phyloP scores from a whole-genome alignment of 2,329 filamentous ascomycete genomes.

The Exophiala oligosperma region DNA sequence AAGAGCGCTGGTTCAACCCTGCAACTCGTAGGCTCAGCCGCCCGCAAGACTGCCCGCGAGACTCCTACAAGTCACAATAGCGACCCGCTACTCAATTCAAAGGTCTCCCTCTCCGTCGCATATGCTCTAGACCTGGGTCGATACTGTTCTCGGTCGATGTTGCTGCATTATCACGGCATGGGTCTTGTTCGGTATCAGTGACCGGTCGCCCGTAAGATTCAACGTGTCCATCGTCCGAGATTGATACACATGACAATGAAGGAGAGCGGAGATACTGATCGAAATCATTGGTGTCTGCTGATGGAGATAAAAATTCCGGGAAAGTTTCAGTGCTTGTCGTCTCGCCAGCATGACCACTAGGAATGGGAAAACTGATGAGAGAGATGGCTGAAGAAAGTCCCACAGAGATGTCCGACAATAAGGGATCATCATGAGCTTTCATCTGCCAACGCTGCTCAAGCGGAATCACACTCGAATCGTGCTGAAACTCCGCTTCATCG shows the following conservation, averaged over 20 bases:
- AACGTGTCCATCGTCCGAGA: not conserved
- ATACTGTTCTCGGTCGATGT: too few relatives aligned
- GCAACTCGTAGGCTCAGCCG: too few relatives aligned
- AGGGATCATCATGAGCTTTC: not conserved
- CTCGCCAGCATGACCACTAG: not conserved
- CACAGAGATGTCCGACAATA: not conserved
- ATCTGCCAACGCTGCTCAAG: too few relatives aligned
- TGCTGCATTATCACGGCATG: too few relatives aligned
- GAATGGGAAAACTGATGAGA: not conserved
- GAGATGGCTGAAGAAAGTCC: not conserved
- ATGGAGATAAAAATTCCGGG: not conserved
- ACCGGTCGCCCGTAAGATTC: not conserved
- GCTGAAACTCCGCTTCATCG: too few relatives aligned
- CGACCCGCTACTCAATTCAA: too few relatives aligned
- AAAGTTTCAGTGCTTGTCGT: conserved; percentile 2
- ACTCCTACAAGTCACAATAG: too few relatives aligned
- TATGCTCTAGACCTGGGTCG: too few relatives aligned
- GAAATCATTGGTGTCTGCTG: not conserved
- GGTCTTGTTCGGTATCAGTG: not conserved
- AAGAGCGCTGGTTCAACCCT: too few relatives aligned
- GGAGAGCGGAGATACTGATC: conserved; percentile 2
- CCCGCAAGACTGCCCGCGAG: too few relatives aligned
- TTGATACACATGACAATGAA: not conserved
- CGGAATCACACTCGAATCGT: too few relatives aligned
- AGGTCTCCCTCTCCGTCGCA: too few relatives aligned